These are phyloP conservation scores for Pseudocercospora eumusae DNA, from an alignment of 2,329 filamentous ascomycete genomes.

Conservation along the genomic window DNA sequence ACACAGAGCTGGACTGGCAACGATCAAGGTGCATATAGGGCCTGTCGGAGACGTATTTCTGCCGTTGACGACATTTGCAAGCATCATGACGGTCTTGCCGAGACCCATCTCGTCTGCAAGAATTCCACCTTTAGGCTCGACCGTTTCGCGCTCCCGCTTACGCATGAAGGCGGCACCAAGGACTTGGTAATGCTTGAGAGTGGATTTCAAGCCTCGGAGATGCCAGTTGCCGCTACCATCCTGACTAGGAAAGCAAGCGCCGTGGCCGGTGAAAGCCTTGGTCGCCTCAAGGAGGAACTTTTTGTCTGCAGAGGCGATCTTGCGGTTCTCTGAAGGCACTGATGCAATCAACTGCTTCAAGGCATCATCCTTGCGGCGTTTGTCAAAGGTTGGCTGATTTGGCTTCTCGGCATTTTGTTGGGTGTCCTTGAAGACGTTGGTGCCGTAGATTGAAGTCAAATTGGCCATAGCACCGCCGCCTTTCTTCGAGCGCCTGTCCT, in stretches of 20 bases:
- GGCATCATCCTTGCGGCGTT: constrained; percentile 38
- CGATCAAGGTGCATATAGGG: constrained; percentile 46
- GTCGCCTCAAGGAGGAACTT: constrained; percentile 43
- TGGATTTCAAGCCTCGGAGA: constrained; percentile 52
- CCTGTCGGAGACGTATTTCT: constrained; percentile 23
- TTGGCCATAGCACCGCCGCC: constrained; percentile 21
- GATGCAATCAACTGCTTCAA: constrained; percentile 46
- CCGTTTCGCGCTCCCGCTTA: constrained; percentile 47
- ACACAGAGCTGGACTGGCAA: constrained; percentile 45
- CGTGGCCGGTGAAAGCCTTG: constrained; percentile 45
- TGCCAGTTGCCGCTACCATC: constrained; percentile 42
- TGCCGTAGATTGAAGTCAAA: constrained; percentile 18
- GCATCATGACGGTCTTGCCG: constrained; percentile 80
- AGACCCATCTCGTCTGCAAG: constrained; percentile 99
- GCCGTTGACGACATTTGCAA: constrained; percentile 51
- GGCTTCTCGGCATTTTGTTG: constrained; percentile 23
- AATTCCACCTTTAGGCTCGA: constrained; percentile 65
- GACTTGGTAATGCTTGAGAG: constrained; percentile 55
- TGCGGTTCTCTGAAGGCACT: constrained; percentile 42
- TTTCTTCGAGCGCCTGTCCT: constrained; percentile 15
- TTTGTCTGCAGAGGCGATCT: constrained; percentile 42
- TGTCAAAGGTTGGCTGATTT: constrained; percentile 30
- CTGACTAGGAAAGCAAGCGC: constrained; percentile 36
- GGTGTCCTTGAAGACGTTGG: constrained; percentile 32
- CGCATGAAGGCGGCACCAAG: constrained; percentile 58